Evolutionary conservation across 164 flowering plant species (phyloP), one percentile per base, ranked within the genome.

Genomic region (Cinnamomum chago): DNA sequence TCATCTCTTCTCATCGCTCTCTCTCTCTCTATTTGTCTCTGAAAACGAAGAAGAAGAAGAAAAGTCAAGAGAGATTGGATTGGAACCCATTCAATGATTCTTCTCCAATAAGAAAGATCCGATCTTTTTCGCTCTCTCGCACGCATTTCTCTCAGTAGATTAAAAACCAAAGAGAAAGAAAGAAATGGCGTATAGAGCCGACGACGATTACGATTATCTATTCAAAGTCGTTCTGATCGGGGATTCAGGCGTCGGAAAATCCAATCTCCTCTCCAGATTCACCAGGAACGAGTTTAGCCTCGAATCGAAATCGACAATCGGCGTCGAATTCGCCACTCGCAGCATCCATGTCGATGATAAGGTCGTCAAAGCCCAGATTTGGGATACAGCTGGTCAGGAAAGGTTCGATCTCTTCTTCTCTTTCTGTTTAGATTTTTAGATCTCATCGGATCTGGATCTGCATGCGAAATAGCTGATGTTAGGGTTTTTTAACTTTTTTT

Each of bases 321-420:
- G 92, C 28, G 92, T 89, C 69, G 90, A 89, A 72, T 89, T 89
- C 81, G 92, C 92, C 28, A 89, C 90, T 18, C 84, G 93, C 22
- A 85, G 87, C 77, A 87, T 90, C 65, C 89, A 68, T 2, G 90
- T 87, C 55, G 93, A 90, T 65, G 91, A 88, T 67, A 90, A 88
- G 84, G 80, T 89, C 65, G 86, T 89, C 78, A 89, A 89, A 84
- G 91, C 90, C 74, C 93, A 89, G 84, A 89, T 89, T 82, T 90
- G 91, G 91, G 94, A 87, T 76, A 90, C 90, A 24, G 94, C 94
- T 5, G 91, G 91, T 51, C 91, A 90, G 80, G 91, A 88, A 52
- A 87, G 91, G 91, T 90, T 69, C 24, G 60, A 68, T 73, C 78
- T 15, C 20, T 11, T 5, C 5, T 6, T 30, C 18, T 28, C 50